Base-by-base conservation (phyloP, 1,139 yeast species). In the Candida sanyaensis region DNA sequence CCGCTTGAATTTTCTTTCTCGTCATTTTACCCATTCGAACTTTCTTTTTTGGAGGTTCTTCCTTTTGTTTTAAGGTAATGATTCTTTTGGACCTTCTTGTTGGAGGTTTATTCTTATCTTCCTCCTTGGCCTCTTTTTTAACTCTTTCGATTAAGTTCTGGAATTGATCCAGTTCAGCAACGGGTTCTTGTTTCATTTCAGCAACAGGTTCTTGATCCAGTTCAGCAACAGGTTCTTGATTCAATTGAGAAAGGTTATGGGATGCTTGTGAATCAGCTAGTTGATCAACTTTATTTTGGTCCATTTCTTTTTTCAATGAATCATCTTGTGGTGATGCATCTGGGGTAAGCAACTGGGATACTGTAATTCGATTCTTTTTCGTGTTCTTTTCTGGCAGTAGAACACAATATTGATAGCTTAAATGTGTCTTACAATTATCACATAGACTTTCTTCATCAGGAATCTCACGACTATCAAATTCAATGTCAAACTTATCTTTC, bases 381-480 rank as follows among this genome's bases (percentile, higher is more conserved):
- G 41, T 62, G 69, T n/a, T 51, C 49, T 17, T 17, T 17, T 56
- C 47, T 46, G 70, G 70, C 50, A 68, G 61, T 40, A 71, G 58
- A 23, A 62, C 55, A 55, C 75, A 69, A 53, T 69, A 74, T 45
- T 68, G 74, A 54, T 68, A 72, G 0, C 73, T 64, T 17, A 73
- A 59, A 46, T 69, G 66, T 2, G 78, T 72, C 43, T 72, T 65
- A 54, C 80, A 75, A 5, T 62, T 49, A 42, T 66, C 76, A 60
- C 80, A 75, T 40, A 73, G 58, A 24, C 60, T 63, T 43, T 73
- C 78, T 34, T 68, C 75, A 1, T 68, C 73, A 5, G 38, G 33
- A 36, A 26, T 50, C 24, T 6, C 24, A 30, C 31, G 55, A 7
- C 63, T 60, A 36, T 53, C 47, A 48, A 55, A 51, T 29, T 51